phyloP scores from a whole-genome alignment of 129 eudicot species.

The sunflower (Helianthus annuus) region DNA sequence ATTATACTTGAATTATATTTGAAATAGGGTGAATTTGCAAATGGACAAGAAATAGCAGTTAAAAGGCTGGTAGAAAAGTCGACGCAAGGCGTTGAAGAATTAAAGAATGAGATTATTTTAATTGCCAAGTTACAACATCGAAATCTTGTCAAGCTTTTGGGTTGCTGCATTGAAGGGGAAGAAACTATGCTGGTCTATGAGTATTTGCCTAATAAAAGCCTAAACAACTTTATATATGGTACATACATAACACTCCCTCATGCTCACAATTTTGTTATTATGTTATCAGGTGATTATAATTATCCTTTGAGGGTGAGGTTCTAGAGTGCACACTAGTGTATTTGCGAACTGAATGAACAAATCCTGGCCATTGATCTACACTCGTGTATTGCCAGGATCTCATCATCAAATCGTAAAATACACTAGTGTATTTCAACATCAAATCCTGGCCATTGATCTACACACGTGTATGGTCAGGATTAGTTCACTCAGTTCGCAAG shows the following conservation, averaged over 20 bases:
- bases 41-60: slow-evolving; percentile 60
- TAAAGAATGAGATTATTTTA: slow-evolving; percentile 54
- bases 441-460: too few relatives aligned
- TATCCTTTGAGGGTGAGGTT: neutral
- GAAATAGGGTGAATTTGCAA: slow-evolving; percentile 46
- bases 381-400: too few relatives aligned
- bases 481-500: too few relatives aligned
- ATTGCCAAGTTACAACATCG: slow-evolving; percentile 67
- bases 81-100: slow-evolving; percentile 54
- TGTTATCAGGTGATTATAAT: neutral
- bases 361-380: too few relatives aligned
- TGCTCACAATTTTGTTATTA: neutral
- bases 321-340: too few relatives aligned
- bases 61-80: slow-evolving; percentile 61
- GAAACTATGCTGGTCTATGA: slow-evolving; percentile 68
- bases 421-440: too few relatives aligned
- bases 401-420: too few relatives aligned
- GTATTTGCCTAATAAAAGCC: slow-evolving; percentile 59
- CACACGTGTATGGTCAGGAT: too few relatives aligned
- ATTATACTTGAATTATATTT: neutral
- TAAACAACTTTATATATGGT: slow-evolving; percentile 59
- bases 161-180: slow-evolving; percentile 61
- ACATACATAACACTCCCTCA: slow-evolving; percentile 19
- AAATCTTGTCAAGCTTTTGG: slow-evolving; percentile 63
- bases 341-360: too few relatives aligned